Evolutionary conservation across 306 rosid genomes (phyloP), one percentile per base, ranked within the genome.

Genomic region (Vigna hirtella): DNA sequence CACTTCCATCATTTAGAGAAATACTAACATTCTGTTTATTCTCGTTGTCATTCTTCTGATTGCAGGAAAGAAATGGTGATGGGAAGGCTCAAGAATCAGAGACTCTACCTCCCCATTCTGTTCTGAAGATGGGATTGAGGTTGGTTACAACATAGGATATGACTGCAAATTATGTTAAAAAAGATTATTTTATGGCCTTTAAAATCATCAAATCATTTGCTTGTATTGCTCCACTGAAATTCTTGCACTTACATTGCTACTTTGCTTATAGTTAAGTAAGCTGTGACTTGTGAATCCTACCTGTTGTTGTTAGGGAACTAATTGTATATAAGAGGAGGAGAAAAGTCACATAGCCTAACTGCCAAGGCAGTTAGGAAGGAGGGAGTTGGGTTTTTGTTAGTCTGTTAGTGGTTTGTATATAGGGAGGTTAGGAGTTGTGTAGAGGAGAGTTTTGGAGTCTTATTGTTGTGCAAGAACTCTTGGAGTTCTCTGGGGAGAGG

Each of bases 31-130:
- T 56, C 48, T 61, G 9, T 69, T 70, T 50, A 71, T 55, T 84
- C 74, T 75, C 81, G 52, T 49, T 66, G 70, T 72, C 79, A 36
- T 79, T 82, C 70, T 81, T 72, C 18, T 77, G 72, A 62, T 82
- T 85, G 84, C 88, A 95, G 98, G 98, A 91, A 81, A 91, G 92
- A 86, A 93, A 88, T 85, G 94, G 94, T 9, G 93, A 91, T 32
- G 87, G 85, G 22, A 94, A 87, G 79, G 85, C 76, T 82, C 93
- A 81, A 68, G 97, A 94, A 72, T 88, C 90, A 9, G 98, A 92
- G 85, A 88, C 93, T 71, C 87, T 91, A 74, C 89, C 96, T 74
- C 93, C 98, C 52, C 93, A 86, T 86, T 81, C 97, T 78, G 78
- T 88, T 80, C 40, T 80, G 66, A 95, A 89, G 87, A 92, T 90